phyloP scores from a whole-genome alignment of 1,284 basidiomycete genomes.

The Cryptococcus sp. region DNA sequence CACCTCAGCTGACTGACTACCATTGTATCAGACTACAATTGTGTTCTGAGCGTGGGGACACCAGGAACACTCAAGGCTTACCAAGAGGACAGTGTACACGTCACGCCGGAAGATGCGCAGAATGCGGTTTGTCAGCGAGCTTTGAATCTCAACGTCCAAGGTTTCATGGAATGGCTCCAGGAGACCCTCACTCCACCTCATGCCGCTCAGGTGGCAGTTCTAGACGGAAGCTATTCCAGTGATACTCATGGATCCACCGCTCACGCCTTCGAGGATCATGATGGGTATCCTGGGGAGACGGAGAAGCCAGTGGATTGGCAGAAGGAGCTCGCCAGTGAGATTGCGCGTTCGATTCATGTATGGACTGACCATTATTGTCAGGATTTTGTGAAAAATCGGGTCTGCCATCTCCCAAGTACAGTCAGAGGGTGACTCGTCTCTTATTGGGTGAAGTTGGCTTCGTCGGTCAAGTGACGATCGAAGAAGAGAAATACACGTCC shows the following conservation, averaged over 20 bases:
- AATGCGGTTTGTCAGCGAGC: conserved; percentile 19
- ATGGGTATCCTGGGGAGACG: not conserved
- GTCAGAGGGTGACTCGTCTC: conserved; percentile 10
- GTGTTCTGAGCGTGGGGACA: conserved; percentile 13
- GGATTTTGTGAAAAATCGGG: conserved; percentile 21
- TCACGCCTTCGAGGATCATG: too few relatives aligned
- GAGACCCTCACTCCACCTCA: not conserved
- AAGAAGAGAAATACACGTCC: conserved; percentile 12
- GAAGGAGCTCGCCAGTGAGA: conserved; percentile 16
- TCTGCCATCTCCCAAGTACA: conserved; percentile 10
- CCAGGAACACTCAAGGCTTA: conserved; percentile 12
- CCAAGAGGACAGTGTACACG: conserved; percentile 10
- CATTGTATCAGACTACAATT: conserved; percentile 17
- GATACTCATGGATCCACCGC: not conserved
- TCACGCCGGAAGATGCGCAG: conserved; percentile 12
- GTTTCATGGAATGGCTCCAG: conserved; percentile 12
- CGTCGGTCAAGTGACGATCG: conserved; percentile 19
- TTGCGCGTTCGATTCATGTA: not conserved
- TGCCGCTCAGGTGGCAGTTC: not conserved
- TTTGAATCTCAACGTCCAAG: conserved; percentile 20
- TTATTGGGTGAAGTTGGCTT: conserved; percentile 8
- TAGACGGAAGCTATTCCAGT: not conserved
- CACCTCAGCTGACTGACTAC: not conserved
- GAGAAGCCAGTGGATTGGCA: conserved; percentile 17
- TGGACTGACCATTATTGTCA: conserved; percentile 2